Evolutionary conservation across 2,329 filamentous ascomycete species (phyloP).

Genomic region (Claviceps pazoutovae): DNA sequence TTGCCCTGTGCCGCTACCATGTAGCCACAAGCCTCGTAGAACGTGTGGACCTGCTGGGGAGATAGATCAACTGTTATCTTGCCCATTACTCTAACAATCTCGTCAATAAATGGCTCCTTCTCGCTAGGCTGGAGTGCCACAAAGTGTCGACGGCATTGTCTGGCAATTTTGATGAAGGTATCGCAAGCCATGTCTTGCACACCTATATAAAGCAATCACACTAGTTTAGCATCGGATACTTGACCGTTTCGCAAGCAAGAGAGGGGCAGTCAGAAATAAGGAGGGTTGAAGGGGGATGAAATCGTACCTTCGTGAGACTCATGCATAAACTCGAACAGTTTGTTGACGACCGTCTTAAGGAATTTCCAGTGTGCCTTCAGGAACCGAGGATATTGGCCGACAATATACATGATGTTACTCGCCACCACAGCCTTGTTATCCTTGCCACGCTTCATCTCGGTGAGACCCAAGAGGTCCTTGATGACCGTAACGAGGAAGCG

Average conservation of each 20-base stretch:
- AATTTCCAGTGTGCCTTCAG: constrained; percentile 99
- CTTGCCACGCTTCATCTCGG: constrained; percentile 98
- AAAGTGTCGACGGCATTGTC: constrained; percentile 94
- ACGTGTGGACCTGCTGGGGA: constrained; percentile 95
- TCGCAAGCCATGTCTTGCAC: constrained; percentile 99
- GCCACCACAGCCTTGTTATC: constrained; percentile 99
- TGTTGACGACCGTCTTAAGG: constrained; percentile 98
- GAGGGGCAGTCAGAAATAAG: neutral
- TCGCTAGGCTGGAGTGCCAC: constrained; percentile 91
- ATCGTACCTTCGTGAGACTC: constrained; percentile 83
- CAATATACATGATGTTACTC: constrained; percentile 99
- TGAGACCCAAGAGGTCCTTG: constrained; percentile 90
- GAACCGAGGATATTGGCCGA: constrained; percentile 95
- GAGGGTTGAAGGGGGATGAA: no score
- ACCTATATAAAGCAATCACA: constrained; percentile 30
- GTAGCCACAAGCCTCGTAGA: constrained; percentile 97
- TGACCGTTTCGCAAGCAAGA: neutral
- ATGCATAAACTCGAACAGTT: constrained; percentile 99
- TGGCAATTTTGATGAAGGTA: constrained; percentile 98
- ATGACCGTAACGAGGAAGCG: constrained; percentile 96
- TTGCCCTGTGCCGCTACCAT: constrained; percentile 98
- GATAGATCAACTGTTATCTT: constrained; percentile 93
- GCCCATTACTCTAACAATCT: constrained; percentile 89
- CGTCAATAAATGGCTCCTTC: constrained; percentile 91
- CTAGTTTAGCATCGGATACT: neutral